phyloP scores from a whole-genome alignment of 164 flowering plant species.

The Kalanchoe fedtschenkoi region DNA sequence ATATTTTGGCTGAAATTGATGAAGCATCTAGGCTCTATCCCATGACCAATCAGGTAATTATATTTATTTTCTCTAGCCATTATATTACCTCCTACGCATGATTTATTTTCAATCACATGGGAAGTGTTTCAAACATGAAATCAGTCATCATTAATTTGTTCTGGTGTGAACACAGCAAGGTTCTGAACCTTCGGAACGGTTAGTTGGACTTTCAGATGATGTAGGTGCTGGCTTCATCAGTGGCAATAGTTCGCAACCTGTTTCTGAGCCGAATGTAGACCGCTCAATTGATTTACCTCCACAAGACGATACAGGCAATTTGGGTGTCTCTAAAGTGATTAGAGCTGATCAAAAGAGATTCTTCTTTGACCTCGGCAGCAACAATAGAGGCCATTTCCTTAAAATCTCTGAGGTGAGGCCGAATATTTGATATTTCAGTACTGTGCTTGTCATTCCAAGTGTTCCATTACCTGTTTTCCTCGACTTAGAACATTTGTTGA shows the following conservation, averaged over 20 bases:
- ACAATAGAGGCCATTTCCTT: conserved; percentile 87
- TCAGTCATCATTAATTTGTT: background rate
- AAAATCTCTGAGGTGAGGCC: conserved; percentile 78
- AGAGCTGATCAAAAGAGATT: conserved; percentile 94
- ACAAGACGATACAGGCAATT: conserved; percentile 54
- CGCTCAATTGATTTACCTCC: conserved; percentile 64
- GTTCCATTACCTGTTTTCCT: background rate
- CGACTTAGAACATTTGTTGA: background rate
- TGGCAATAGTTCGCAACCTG: conserved; percentile 62
- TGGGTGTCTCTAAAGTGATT: conserved; percentile 76
- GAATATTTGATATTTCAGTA: background rate
- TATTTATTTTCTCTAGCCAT: conserved; percentile 7
- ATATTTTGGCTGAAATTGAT: conserved; percentile 86
- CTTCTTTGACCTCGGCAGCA: conserved; percentile 96
- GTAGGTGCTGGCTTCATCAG: conserved; percentile 97
- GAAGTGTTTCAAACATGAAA: background rate
- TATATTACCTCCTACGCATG: background rate
- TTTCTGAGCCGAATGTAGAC: conserved; percentile 57
- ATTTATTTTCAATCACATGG: background rate
- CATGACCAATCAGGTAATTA: conserved; percentile 60
- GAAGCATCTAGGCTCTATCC: conserved; percentile 72
- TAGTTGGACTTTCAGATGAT: conserved; percentile 88
- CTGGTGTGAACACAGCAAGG: conserved; percentile 37
- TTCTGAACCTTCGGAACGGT: conserved; percentile 67
- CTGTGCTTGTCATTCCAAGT: background rate